phyloP scores from a whole-genome alignment of 495 filamentous ascomycete species.

The Cercophora newfieldiana region DNA sequence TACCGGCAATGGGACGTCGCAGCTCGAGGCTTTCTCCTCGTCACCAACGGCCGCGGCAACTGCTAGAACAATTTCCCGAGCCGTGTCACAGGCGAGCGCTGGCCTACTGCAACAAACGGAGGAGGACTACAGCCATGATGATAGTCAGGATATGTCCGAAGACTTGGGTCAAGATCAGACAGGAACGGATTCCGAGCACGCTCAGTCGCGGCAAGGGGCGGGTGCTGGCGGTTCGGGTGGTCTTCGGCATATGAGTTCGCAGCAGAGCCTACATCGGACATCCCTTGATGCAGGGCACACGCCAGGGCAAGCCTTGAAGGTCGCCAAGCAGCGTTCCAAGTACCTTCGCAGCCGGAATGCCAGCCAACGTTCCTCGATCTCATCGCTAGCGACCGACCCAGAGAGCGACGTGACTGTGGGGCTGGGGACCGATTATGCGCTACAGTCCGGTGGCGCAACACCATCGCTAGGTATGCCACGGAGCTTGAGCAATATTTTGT shows the following conservation, averaged over 20 bases:
- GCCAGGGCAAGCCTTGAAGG: conserved; percentile 32
- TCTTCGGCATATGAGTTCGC: conserved; percentile 20
- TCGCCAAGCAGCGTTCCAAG: conserved; percentile 57
- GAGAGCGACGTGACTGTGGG: conserved; percentile 66
- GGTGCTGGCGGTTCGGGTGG: neutral
- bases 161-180: conserved; percentile 15
- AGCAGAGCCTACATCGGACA: conserved; percentile 29
- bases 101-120: conserved; percentile 14
- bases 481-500: conserved; percentile 57
- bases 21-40: conserved; percentile 61
- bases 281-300: conserved; percentile 37
- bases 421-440: conserved; percentile 78
- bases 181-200: conserved; percentile 9
- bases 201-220: conserved; percentile 16
- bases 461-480: conserved; percentile 58
- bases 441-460: conserved; percentile 78
- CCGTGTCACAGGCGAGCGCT: conserved; percentile 48
- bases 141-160: conserved; percentile 2
- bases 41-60: conserved; percentile 68
- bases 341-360: conserved; percentile 71
- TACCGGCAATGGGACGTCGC: conserved; percentile 51
- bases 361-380: conserved; percentile 77
- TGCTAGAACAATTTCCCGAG: conserved; percentile 56
- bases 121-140: conserved; percentile 9
- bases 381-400: conserved; percentile 65